Percentiles rank a stretch among this genome's conserved stretches.
Conservation (phyloP, 345 rosid genomes). For the Salix viminalis region DNA sequence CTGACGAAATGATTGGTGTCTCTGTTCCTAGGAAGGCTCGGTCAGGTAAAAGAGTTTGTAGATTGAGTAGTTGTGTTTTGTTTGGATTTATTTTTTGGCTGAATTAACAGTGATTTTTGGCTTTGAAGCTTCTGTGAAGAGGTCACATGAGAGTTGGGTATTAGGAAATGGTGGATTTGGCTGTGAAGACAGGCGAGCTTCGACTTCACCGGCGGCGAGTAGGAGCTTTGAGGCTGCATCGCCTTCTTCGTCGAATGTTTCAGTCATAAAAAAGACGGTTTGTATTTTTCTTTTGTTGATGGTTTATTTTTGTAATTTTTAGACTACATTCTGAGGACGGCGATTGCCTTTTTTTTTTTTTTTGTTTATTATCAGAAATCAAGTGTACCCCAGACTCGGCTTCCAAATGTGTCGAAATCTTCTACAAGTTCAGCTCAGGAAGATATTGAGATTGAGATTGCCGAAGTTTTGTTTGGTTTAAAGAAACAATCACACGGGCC, state of each 20-base stretch:
- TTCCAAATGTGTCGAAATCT: conserved; percentile 35
- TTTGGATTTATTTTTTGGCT: neutral
- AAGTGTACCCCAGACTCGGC: conserved; percentile 35
- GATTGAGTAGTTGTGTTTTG: neutral
- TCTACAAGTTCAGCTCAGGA: conserved; percentile 35
- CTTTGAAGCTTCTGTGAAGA: conserved; percentile 45
- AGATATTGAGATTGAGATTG: conserved; percentile 62
- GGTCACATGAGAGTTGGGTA: conserved; percentile 48
- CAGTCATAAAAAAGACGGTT: conserved; percentile 47
- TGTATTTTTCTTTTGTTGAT: neutral
- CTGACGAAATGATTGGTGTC: conserved; percentile 50
- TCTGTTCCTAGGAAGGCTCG: conserved; percentile 65
- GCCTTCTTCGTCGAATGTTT: conserved; percentile 41
- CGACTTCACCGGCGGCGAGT: conserved; percentile 47
- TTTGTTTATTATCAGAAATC: conserved; percentile 21
- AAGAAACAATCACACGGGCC: conserved; percentile 39
- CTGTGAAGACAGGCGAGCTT: conserved; percentile 27
- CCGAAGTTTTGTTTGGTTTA: conserved; percentile 53
- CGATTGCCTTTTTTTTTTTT: neutral
- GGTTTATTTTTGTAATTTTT: neutral
- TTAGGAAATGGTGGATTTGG: conserved; percentile 40
- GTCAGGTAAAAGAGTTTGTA: conserved; percentile 33
- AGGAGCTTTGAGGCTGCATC: conserved; percentile 34
- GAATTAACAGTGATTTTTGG: neutral
- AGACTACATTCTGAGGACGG: conserved; percentile 4